Evolutionary conservation across 2,329 filamentous ascomycete species (phyloP).

Genomic region (Alternaria arbusti): DNA sequence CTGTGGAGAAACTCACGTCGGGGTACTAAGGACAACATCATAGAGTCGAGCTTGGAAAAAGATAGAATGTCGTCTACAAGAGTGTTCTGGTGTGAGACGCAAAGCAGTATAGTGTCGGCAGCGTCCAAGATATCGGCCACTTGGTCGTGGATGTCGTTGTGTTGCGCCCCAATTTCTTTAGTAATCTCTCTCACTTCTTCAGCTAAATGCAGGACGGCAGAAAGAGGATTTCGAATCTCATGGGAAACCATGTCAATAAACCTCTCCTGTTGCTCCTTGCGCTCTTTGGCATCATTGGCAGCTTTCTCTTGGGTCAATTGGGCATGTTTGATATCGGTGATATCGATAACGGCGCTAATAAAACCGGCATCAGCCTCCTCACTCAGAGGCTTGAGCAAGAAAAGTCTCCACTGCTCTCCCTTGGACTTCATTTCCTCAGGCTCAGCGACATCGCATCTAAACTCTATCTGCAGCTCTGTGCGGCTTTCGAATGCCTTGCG

Average conservation of each 20-base stretch:
- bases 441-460: constrained; percentile 47
- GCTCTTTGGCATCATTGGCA: constrained; percentile 51
- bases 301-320: constrained; percentile 51
- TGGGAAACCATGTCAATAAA: constrained; percentile 57
- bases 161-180: constrained; percentile 25
- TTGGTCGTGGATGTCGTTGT: constrained; percentile 25
- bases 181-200: constrained; percentile 51
- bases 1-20: constrained; percentile 27
- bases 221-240: constrained; percentile 49
- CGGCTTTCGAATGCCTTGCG: constrained; percentile 50
- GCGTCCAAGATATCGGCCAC: constrained; percentile 43
- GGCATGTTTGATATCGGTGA: constrained; percentile 54
- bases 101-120: constrained; percentile 51
- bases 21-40: constrained; percentile 50
- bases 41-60: constrained; percentile 56
- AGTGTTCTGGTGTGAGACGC: constrained; percentile 53
- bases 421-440: constrained; percentile 20
- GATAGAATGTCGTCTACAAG: constrained; percentile 57
- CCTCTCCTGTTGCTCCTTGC: constrained; percentile 54
- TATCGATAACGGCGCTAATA: constrained; percentile 56
- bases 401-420: constrained; percentile 49
- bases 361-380: constrained; percentile 53
- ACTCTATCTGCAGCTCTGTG: constrained; percentile 51
- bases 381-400: constrained; percentile 52
- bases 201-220: constrained; percentile 51